Conservation (phyloP, 2,329 filamentous ascomycete genomes). For the Pseudonectria foliicola region DNA sequence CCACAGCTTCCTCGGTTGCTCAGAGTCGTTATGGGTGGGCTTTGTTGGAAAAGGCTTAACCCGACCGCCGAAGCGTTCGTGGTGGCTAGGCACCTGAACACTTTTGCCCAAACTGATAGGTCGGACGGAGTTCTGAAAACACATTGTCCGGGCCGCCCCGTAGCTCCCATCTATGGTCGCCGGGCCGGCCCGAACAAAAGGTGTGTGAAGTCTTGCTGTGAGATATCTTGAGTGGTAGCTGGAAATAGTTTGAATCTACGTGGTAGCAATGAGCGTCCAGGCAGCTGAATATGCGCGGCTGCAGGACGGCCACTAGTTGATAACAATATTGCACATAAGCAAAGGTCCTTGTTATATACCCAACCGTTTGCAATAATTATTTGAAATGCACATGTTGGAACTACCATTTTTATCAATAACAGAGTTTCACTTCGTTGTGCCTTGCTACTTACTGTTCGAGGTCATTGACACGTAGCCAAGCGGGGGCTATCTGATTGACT, state of each 20-base stretch:
- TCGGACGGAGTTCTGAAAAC: slow-evolving; percentile 30
- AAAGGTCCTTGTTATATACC: neutral
- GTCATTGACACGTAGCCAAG: too few species aligned
- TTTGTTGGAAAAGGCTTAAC: too few species aligned
- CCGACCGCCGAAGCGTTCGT: too few species aligned
- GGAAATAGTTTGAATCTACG: slow-evolving; percentile 46
- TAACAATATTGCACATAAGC: slow-evolving; percentile 21
- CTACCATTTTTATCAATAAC: too few species aligned
- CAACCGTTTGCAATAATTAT: neutral
- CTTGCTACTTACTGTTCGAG: too few species aligned
- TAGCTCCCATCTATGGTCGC: slow-evolving; percentile 20
- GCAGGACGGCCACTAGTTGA: too few species aligned
- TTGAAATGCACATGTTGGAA: too few species aligned
- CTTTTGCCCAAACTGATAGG: slow-evolving; percentile 28
- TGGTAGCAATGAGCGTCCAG: slow-evolving; percentile 58
- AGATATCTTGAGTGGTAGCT: slow-evolving; percentile 32
- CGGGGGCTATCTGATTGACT: too few species aligned
- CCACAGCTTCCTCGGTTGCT: too few species aligned
- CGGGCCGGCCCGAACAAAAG: slow-evolving; percentile 18
- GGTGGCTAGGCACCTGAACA: slow-evolving; percentile 14
- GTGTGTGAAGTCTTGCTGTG: slow-evolving; percentile 15
- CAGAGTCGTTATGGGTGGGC: too few species aligned
- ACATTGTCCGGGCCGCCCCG: slow-evolving; percentile 21
- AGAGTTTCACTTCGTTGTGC: too few species aligned
- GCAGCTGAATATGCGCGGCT: slow-evolving; percentile 54